A percentile compares a stretch with the other conserved stretches of the same genome.
Evolutionary conservation across 1,139 yeast species (phyloP).

Genomic region (Pichia sp.): DNA sequence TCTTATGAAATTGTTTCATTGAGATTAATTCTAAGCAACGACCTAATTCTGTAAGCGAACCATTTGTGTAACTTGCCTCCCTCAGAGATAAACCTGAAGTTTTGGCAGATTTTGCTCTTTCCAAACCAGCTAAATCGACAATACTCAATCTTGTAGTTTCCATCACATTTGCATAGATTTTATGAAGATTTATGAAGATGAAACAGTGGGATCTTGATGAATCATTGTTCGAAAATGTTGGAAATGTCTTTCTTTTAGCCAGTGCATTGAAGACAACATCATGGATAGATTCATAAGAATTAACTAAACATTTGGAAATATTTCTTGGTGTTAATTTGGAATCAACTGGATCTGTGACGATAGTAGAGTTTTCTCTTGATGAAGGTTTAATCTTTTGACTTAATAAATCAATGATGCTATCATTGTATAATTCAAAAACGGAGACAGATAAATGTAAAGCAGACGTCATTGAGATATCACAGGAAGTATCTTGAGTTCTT

Average conservation of each 20-base stretch:
- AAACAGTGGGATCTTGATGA: conserved; percentile 34
- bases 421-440: conserved; percentile 44
- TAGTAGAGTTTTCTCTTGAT: conserved; percentile 21
- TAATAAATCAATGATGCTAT: conserved; percentile 40
- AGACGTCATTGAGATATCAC: conserved; percentile 4
- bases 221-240: conserved; percentile 25
- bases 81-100: conserved; percentile 41
- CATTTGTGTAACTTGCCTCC: conserved; percentile 41
- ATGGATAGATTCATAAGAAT: conserved; percentile 30
- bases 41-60: conserved; percentile 47
- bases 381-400: conserved; percentile 14
- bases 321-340: conserved; percentile 38
- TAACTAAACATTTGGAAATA: conserved; percentile 34
- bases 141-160: conserved; percentile 37
- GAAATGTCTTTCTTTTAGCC: conserved; percentile 23
- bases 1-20: conserved; percentile 36
- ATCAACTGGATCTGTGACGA: conserved; percentile 34
- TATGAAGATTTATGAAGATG: conserved; percentile 28
- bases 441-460: conserved; percentile 31
- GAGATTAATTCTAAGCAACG: conserved; percentile 42
- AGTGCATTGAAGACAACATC: conserved; percentile 22
- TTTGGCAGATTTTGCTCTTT: conserved; percentile 43
- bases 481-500: background rate
- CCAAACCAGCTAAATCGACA: conserved; percentile 52
- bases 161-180: conserved; percentile 17